Base-by-base conservation (phyloP, 2,329 filamentous ascomycete species). In the Beauveria caledonica region DNA sequence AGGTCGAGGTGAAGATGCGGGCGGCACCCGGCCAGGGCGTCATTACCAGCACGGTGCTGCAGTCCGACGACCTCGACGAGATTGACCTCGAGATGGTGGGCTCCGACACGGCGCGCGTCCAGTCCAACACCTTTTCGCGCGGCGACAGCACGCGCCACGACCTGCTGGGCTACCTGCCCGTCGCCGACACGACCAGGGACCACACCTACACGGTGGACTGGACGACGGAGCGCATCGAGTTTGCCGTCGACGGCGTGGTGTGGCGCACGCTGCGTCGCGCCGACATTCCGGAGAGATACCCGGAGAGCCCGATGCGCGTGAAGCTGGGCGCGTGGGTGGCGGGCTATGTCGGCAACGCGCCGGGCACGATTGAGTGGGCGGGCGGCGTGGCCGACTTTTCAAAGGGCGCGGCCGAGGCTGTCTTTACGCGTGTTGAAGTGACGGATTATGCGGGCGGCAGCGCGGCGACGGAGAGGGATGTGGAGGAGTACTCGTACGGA, bases 81-180 rank as follows among this genome's bases (percentile, higher is more conserved):
- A 90, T 94, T 63, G 90, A 93, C 69, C 90, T 87, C 83, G 90
- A 94, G 71, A 92, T 87, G 85, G 78, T 94, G 25, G 90, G 90
- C 53, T 85, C 83, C 51, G 80, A 86, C 64, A 74, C 80, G 58
- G 73, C 74, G n/a, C 77, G 90, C 66, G 89, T 90, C 3, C 90
- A 95, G 73, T 86, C 83, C 67, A 96, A 96, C 76, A 96, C 93
- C 75, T 89, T 88, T 70, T 84, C 85, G 72, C 87, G 89, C 75
- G 87, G 86, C 58, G 79, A 89, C 72, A 85, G 83, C 33, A 83
- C 83, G 7, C 79, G 79, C 40, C 89, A 82, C 68, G 83, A 88
- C 70, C 84, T 86, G 61, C 85, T 82, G 67, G 77, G 76, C 33
- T 82, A 81, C 73, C 77, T 83, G 67, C 64, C 74, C n/a, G 78